phyloP scores from a whole-genome alignment of 2,329 filamentous ascomycete genomes.

The Aureobasidium sp. region DNA sequence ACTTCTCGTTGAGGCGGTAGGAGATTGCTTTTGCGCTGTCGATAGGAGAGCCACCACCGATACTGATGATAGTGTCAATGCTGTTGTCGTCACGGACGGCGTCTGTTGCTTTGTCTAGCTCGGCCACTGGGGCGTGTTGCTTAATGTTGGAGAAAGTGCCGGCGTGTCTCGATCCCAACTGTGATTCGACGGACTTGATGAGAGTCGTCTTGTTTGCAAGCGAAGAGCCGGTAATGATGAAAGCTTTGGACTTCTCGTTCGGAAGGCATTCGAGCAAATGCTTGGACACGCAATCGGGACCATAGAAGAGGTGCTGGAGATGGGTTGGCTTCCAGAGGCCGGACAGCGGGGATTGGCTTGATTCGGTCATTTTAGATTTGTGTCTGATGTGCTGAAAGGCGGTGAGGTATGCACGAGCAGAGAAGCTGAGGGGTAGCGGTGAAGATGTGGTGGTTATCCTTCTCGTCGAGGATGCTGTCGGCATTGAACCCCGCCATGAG shows the following conservation, averaged over 20 bases:
- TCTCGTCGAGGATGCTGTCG: neutral
- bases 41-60: slow-evolving; percentile 51
- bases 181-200: slow-evolving; percentile 44
- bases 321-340: slow-evolving; percentile 47
- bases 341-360: slow-evolving; percentile 38
- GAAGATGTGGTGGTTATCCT: neutral
- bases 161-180: slow-evolving; percentile 42
- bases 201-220: slow-evolving; percentile 49
- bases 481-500: slow-evolving; percentile 3
- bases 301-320: slow-evolving; percentile 46
- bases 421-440: neutral
- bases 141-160: slow-evolving; percentile 50
- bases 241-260: slow-evolving; percentile 43
- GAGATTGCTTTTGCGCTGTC: slow-evolving; percentile 45
- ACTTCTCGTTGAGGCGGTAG: slow-evolving; percentile 37
- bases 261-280: slow-evolving; percentile 43
- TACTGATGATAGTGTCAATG: slow-evolving; percentile 49
- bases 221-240: slow-evolving; percentile 51
- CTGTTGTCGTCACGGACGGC: slow-evolving; percentile 38
- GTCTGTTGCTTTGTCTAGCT: slow-evolving; percentile 47
- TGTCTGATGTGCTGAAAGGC: slow-evolving; percentile 20
- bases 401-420: neutral
- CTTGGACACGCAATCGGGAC: slow-evolving; percentile 39
- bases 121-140: slow-evolving; percentile 49
- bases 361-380: slow-evolving; percentile 36